A percentile compares a stretch with the other conserved stretches of the same genome.
Evolutionary conservation across 495 filamentous ascomycete genomes (phyloP).

Genomic region (Neurospora sp.): DNA sequence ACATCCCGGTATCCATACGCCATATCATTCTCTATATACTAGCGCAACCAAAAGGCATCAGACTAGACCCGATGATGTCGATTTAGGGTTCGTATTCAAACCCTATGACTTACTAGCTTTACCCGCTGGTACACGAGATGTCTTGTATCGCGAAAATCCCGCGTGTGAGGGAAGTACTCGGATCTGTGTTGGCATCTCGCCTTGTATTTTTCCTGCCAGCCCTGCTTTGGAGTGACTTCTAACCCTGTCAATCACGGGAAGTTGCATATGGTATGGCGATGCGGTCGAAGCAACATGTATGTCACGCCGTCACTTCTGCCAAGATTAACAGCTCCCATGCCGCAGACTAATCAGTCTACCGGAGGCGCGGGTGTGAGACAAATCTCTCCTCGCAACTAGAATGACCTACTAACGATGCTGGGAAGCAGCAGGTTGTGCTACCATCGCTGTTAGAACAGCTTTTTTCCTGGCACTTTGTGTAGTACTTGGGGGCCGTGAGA

Average conservation of each 20-base stretch:
- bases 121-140: neutral
- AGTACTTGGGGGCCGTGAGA: neutral
- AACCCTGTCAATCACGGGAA: neutral
- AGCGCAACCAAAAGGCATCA: neutral
- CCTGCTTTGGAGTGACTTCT: neutral
- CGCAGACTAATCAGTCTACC: neutral
- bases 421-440: neutral
- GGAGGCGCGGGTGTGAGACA: neutral
- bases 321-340: neutral
- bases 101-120: neutral
- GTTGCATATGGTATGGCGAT: neutral
- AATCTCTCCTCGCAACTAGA: neutral
- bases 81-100: neutral
- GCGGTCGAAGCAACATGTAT: neutral
- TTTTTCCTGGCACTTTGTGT: neutral
- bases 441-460: neutral
- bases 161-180: neutral
- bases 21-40: neutral
- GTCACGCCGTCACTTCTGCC: neutral
- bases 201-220: neutral
- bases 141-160: neutral
- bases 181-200: neutral
- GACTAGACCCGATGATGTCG: neutral
- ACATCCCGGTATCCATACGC: neutral
- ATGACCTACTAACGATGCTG: neutral